Evolutionary conservation across 2,329 filamentous ascomycete genomes (phyloP), one percentile per base, ranked within the genome.

Genomic region (Neopestalotiopsis rosae): DNA sequence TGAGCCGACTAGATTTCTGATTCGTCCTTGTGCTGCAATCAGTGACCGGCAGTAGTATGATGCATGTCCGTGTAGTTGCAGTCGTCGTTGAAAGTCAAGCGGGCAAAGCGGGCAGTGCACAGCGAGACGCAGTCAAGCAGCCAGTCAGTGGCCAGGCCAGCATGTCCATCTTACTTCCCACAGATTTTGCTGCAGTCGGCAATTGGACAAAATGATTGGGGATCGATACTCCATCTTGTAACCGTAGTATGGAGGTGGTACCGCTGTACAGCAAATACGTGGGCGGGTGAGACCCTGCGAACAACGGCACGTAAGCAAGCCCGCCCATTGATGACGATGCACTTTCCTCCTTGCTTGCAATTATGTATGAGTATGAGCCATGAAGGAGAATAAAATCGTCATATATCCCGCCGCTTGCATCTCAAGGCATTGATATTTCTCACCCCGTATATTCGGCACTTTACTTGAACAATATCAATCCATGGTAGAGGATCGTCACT

Each of bases 191-290:
- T 17, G 17, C 45, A 52, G 20, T 24, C 45, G 45, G 45, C 45
- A 52, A 52, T 52, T 52, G n/a, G 45, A 52, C 45, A 17, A 52
- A 52, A 52, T 52, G 45, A 52, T 52, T 52, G 45, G 45, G 45
- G 45, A 20, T 52, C 14, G 45, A 20, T 20, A 52, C n/a, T 52
- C 45, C 45, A 52, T 52, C 45, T 52, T 52, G 45, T 52, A 52
- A 52, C 45, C 6, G 45, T 52, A 24, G 20, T 52, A 52, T 52
- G 45, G 45, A 52, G 45, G 45, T n/a, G 17, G 45, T 52, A 20
- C 45, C 45, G 45, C 45, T 52, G 45, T 20, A 52, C 45, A 52
- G 17, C n/a, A 52, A n/a, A 17, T 52, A 52, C 2, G 45, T 24
- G 17, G 45, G 45, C 45, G 45, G 45, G 45, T n/a, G 14, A n/a